Evolutionary conservation across 768 basidiomycete species (phyloP), one percentile per base, ranked within the genome.

Genomic region (Hemileccinum impolitum): DNA sequence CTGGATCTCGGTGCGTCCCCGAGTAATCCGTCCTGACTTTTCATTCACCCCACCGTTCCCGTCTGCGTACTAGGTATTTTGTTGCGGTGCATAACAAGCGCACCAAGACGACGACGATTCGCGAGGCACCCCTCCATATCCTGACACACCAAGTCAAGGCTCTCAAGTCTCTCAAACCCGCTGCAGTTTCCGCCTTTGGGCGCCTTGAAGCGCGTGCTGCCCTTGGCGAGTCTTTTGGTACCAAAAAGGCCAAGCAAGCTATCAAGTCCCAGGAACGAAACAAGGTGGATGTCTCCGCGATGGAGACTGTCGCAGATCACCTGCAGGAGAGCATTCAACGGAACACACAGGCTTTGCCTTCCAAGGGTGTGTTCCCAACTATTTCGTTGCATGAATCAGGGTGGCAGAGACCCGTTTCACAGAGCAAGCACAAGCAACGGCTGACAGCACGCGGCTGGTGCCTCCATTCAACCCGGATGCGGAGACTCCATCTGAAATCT

Each of bases 221-320:
- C n/a, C 79, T 99, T 2, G 94, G 95, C 28, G 86, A 93, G 65
- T 81, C 88, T 1, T 99, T 99, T 55, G 95, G 95, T 18, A 95
- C 94, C 21, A 90, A 93, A 71, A 98, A 96, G 65, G 91, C 93
- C 39, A 87, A 91, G 66, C 80, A 82, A 10, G 84, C 82, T 25
- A 94, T 97, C 61, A 80, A 80, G 45, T 87, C 92, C 4, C 80
- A 79, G 45, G 93, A 94, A 68, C 80, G 95, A 55, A 95, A 94
- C 70, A 84, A 84, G 65, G 84, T 99, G 32, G 93, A 96, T 70
- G 82, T 89, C 17, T 73, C 76, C 50, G 91, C 92, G 3, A 94
- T 96, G 88, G 80, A 89, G 64, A 81, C 81, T 9, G 90, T 91
- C 31, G 84, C 84, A 56, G 79, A 78, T 48, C 84, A 89, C 67